Base-by-base conservation (phyloP, 164 flowering plant genomes). In the Taxillus chinensis region DNA sequence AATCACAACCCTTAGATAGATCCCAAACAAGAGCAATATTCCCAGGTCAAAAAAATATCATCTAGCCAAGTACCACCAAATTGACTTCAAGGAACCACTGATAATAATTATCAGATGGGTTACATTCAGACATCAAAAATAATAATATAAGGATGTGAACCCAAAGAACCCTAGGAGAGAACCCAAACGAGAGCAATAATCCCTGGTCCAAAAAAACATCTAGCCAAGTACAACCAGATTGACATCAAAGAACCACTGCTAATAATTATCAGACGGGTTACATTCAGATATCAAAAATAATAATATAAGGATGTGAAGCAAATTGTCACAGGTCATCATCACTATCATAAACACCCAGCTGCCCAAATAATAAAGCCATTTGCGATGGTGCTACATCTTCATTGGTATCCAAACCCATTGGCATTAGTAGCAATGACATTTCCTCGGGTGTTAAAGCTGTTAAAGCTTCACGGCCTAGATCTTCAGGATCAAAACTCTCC, bases 401-500 rank as follows among this genome's bases (percentile, higher is more conserved):
- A 59, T 43, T 38, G 46, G 67, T 49, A 37, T 61, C 64, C 51
- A 49, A 27, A 39, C 61, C 65, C 54, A 63, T n/a, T 14, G 55
- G 60, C 53, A 39, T 62, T 38, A 68, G 42, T 45, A 71, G 59
- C 8, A 52, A 15, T 4, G 39, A 8, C 17, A 61, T 55, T 62
- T 68, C 68, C 50, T 42, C 53, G 15, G 67, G 41, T 17, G 41
- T 45, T 59, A 67, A 62, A 45, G 57, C 67, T 17, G 41, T 45
- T 59, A 67, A 27, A 27, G 1, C 27, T 46, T 66, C 70, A 45
- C 27, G 16, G 3, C 45, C 61, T 46, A 55, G 17, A 67, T 72
- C 74, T 40, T 67, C 75, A 60, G 27, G 53, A 60, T 58, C 57
- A 56, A 50, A 67, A 46, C 54, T 8, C 27, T 67, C 68, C 51